Evolutionary conservation across 768 basidiomycete species (phyloP), one percentile per base, ranked within the genome.

Genomic region (Rhodotorula paludigena): DNA sequence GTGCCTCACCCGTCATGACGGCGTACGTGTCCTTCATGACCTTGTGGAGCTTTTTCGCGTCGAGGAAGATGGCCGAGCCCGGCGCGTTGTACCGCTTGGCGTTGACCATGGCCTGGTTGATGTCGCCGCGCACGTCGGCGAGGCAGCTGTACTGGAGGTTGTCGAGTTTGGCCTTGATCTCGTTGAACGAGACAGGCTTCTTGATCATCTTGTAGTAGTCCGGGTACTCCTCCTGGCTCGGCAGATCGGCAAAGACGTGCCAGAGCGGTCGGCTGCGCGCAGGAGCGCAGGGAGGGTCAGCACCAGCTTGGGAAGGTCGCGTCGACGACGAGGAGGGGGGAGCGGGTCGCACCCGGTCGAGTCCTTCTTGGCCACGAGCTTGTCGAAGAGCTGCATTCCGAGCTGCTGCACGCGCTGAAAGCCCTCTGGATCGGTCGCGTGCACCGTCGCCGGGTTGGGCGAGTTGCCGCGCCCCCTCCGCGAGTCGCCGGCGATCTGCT

Each of bases 121-220:
- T 47, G 28, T 74, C 73, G 51, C 36, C 54, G 20, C 63, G 62
- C 15, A 71, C 58, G 20, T 71, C 70, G 33, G 33, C 11, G 16
- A 71, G 30, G n/a, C 35, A 45, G 4, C 10, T 20, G 59, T 74
- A 76, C 23, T 28, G 25, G n/a, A 41, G 45, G 3, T 23, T 52
- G 28, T 75, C 74, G 21, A 75, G 56, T 49, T 68, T 72, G 9
- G 28, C 33, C 47, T 66, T 68, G 58, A 75, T 56, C 33, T 73
- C 65, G 32, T 38, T 51, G 44, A 71, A 64, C 38, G 66, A 68
- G 35, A 76, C 60, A 30, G 75, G 73, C 56, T 74, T 73, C 51
- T 74, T 73, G 64, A 76, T 74, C 57, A 62, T 54, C 16, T 47
- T 28, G 67, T 74, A 76, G 52, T 76, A 76, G 45, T 71, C 69